Percentiles rank a stretch among this genome's conserved stretches.
Evolutionary conservation across 495 filamentous ascomycete genomes (phyloP).

Genomic region (Aspergillus conjunctus): DNA sequence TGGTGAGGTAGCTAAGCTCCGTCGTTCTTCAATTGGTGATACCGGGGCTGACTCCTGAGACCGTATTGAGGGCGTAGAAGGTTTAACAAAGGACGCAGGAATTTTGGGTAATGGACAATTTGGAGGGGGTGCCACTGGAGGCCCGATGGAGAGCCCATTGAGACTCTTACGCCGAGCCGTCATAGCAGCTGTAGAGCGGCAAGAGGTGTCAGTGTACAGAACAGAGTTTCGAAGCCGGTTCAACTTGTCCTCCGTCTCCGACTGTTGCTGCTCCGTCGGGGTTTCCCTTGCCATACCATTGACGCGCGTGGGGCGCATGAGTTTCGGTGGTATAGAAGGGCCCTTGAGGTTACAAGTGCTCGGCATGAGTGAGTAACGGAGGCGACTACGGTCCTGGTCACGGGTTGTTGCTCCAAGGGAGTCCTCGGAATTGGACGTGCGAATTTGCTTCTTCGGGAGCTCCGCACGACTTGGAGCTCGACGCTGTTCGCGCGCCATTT

Average conservation of each 20-base stretch:
- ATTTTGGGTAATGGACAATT: conserved; percentile 65
- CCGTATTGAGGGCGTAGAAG: conserved; percentile 7
- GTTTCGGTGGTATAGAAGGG: not conserved
- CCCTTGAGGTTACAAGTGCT: conserved; percentile 7
- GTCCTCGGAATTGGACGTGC: conserved; percentile 41
- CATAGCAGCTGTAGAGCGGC: conserved; percentile 11
- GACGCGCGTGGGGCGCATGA: not conserved
- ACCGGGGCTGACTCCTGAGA: conserved; percentile 5
- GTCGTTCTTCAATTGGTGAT: conserved; percentile 7
- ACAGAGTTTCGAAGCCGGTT: conserved; percentile 13
- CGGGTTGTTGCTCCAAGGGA: conserved; percentile 26
- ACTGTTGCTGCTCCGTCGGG: not conserved
- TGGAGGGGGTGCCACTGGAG: conserved; percentile 64
- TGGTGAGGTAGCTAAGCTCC: not conserved
- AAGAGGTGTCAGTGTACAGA: conserved; percentile 1
- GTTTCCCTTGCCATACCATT: not conserved
- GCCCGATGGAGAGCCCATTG: conserved; percentile 58
- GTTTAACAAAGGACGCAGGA: conserved; percentile 37
- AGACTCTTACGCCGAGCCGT: conserved; percentile 54
- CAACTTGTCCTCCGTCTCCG: not conserved
- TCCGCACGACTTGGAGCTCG: conserved; percentile 5
- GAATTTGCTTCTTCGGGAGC: conserved; percentile 26
- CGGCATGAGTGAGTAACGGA: conserved; percentile 33
- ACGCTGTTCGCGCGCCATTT: conserved; percentile 28
- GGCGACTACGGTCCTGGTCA: conserved; percentile 13